These are phyloP conservation scores for Candida sp. DNA, from an alignment of 1,139 yeast species.

Conservation along the genomic window DNA sequence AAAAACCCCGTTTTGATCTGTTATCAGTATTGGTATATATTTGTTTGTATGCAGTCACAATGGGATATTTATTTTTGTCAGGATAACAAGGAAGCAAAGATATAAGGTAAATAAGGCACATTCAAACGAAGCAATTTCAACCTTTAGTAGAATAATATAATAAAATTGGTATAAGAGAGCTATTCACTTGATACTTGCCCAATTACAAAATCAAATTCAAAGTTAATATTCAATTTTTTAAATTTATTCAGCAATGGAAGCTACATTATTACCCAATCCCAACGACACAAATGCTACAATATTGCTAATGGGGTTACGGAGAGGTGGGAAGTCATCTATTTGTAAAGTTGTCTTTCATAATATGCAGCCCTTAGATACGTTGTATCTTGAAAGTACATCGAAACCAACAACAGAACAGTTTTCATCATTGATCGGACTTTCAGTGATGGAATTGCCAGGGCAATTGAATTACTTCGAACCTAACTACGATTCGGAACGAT, in stretches of 20 bases:
- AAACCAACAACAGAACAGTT: slow-evolving; percentile 82
- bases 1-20: background rate
- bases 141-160: background rate
- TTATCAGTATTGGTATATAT: background rate
- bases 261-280: slow-evolving; percentile 24
- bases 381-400: slow-evolving; percentile 86
- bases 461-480: slow-evolving; percentile 90
- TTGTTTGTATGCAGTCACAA: background rate
- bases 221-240: background rate
- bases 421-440: slow-evolving; percentile 76
- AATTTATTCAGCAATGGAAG: slow-evolving; percentile 22
- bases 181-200: too few species aligned
- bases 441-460: slow-evolving; percentile 97
- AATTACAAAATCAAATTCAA: background rate
- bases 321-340: slow-evolving; percentile 84
- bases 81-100: background rate
- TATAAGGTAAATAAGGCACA: background rate
- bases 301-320: slow-evolving; percentile 80
- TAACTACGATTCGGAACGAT: slow-evolving; percentile 69
- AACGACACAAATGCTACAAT: slow-evolving; percentile 65
- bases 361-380: slow-evolving; percentile 94
- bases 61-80: too few species aligned
- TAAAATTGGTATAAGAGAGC: too few species aligned
- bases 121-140: too few species aligned
- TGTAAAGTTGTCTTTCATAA: slow-evolving; percentile 95